Percentiles rank a stretch among this genome's conserved stretches.
Evolutionary conservation across 2,329 filamentous ascomycete genomes (phyloP).

Genomic region (Fusarium globosum): DNA sequence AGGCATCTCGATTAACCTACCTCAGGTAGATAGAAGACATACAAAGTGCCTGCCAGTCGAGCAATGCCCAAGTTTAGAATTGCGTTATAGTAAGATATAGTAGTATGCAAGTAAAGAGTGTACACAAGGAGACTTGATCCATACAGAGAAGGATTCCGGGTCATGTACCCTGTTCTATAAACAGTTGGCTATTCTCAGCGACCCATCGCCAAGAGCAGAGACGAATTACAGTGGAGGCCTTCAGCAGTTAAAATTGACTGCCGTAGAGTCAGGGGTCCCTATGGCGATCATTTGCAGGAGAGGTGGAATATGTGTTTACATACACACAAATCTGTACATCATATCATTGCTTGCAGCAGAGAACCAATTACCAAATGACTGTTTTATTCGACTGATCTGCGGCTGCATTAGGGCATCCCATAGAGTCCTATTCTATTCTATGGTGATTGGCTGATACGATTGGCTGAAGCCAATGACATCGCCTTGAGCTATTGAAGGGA

Average conservation of each 20-base stretch:
- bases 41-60: not conserved
- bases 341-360: slow-evolving; percentile 10
- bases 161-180: slow-evolving; percentile 3
- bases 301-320: not conserved
- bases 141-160: not conserved
- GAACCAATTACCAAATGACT: not conserved
- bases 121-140: not conserved
- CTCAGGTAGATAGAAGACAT: not conserved
- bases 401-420: not conserved
- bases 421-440: not conserved
- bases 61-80: not conserved
- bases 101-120: not conserved
- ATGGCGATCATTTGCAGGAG: slow-evolving; percentile 7
- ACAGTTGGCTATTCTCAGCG: not conserved
- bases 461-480: slow-evolving; percentile 3
- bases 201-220: slow-evolving; percentile 9
- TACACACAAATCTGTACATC: not conserved
- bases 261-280: slow-evolving; percentile 14
- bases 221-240: slow-evolving; percentile 1
- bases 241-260: not conserved
- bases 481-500: not conserved
- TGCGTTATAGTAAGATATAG: not conserved
- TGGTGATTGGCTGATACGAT: slow-evolving; percentile 5
- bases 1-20: not conserved
- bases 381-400: not conserved